Base-by-base conservation (phyloP, 2,329 filamentous ascomycete genomes). In the Paecilomyces fulvus region DNA sequence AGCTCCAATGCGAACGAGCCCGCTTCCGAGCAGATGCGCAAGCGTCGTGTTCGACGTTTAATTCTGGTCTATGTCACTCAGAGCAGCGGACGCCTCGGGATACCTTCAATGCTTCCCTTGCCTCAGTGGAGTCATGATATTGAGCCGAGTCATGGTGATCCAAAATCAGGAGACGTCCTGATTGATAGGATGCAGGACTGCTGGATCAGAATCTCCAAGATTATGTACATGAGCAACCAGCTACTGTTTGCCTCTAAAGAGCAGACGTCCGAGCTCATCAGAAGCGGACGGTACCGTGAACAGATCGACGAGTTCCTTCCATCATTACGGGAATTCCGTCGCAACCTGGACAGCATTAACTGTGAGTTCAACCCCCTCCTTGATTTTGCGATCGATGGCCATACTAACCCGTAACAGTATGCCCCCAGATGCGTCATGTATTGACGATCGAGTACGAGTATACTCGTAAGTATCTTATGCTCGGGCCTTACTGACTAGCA, bases 381-480 rank as follows among this genome's bases (percentile, higher is more conserved):
- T 43, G 37, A 25, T 1, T 14, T 28, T 12, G 48, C 10, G 10
- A 2, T 14, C 10, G 23, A 23, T 49, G 21, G 3, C 3, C 48
- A 20, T 49, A 28, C 48, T 49, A 49, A 49, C 10, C 12, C 6
- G 23, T 49, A 20, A 56, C 61, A 79, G 82, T 85, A 30, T 77
- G 80, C 0, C 75, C 78, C 14, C 75, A 82, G 56, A 83, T 86
- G 74, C 78, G 80, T 50, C 85, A 91, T 68, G 92, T 97, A 57
- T 79, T 99, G 30, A 87, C 85, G 7, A 96, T 97, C 62, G 94
- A 99, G 75, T 96, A 94, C 67, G 90, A 97, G 67, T 96, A 96
- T 69, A 90, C 92, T 25, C 84, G 92, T 65, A 88, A 70, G 74
- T 71, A 20, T 23, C 4, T 33, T 10, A 14, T 48, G 28, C n/a